These are phyloP conservation scores for Mucor mucedo DNA, from an alignment of 371 early-diverging fungal genomes.

Conservation along the genomic window DNA sequence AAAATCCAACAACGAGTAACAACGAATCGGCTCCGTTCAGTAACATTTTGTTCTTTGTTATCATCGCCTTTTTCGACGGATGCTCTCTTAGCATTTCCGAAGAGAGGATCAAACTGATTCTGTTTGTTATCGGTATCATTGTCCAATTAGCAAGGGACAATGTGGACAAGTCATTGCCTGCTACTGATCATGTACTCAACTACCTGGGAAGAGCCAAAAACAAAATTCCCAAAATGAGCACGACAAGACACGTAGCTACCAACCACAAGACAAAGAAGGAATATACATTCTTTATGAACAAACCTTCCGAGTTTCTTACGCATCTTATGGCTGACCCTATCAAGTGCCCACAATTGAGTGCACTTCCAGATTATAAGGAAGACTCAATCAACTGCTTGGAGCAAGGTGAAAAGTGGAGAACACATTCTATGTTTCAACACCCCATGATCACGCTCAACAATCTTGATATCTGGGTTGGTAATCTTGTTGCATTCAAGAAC, in stretches of 20 bases:
- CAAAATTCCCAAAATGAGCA: background rate
- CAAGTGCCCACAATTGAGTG: background rate
- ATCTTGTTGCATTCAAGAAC: background rate
- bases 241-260: background rate
- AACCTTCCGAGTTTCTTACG: slow-evolving; percentile 4
- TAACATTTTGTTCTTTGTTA: background rate
- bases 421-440: slow-evolving; percentile 8
- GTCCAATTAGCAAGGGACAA: background rate
- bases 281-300: slow-evolving; percentile 7
- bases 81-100: background rate
- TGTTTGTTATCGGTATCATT: background rate
- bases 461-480: slow-evolving; percentile 7
- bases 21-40: background rate
- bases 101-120: slow-evolving; percentile 8
- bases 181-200: slow-evolving; percentile 3
- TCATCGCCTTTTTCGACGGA: slow-evolving; percentile 10
- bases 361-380: slow-evolving; percentile 6
- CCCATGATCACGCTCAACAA: slow-evolving; percentile 8
- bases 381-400: background rate
- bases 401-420: slow-evolving; percentile 18
- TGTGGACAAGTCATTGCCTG: background rate
- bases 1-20: no score
- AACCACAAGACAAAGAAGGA: background rate
- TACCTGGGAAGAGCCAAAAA: background rate
- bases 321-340: slow-evolving; percentile 13